Evolutionary conservation across 1,284 basidiomycete genomes (phyloP).

Genomic region (Xerocomus cyaneibrunnescens): DNA sequence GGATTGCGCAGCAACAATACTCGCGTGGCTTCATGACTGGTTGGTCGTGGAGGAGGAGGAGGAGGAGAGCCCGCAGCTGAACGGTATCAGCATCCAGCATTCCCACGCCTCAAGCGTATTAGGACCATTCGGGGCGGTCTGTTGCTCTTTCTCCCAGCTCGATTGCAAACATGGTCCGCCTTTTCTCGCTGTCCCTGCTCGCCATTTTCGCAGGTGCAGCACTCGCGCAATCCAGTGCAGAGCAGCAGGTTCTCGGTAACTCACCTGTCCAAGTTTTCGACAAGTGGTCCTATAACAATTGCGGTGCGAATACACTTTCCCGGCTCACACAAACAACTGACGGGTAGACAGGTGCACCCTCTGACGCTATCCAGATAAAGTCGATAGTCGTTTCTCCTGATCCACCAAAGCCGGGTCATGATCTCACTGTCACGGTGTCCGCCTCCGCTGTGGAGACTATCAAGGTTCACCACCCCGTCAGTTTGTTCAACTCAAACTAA

Average conservation of each 20-base stretch:
- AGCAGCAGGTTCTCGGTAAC: slow-evolving; percentile 43
- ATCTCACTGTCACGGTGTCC: slow-evolving; percentile 78
- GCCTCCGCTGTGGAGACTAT: slow-evolving; percentile 61
- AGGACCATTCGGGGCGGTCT: slow-evolving; percentile 5
- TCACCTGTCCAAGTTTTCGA: slow-evolving; percentile 38
- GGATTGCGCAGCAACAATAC: slow-evolving; percentile 83
- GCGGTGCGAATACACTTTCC: slow-evolving; percentile 45
- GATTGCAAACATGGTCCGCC: slow-evolving; percentile 46
- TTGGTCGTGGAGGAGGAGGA: not conserved
- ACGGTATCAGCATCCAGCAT: no score
- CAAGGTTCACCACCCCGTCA: slow-evolving; percentile 50
- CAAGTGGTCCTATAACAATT: slow-evolving; percentile 56
- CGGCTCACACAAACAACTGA: slow-evolving; percentile 6
- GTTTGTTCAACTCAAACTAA: slow-evolving; percentile 6
- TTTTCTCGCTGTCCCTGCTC: slow-evolving; percentile 41
- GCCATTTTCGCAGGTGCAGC: slow-evolving; percentile 36
- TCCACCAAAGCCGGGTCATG: slow-evolving; percentile 79
- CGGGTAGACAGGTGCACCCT: slow-evolving; percentile 42
- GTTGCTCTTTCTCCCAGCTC: not conserved
- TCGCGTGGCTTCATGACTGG: slow-evolving; percentile 61
- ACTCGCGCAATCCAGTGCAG: slow-evolving; percentile 35
- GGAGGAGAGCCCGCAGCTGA: no score
- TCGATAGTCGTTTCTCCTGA: slow-evolving; percentile 73
- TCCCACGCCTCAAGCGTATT: slow-evolving; percentile 23
- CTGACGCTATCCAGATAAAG: slow-evolving; percentile 57